Conservation (phyloP, 2,329 filamentous ascomycete species). For the Monosporascus sp. region DNA sequence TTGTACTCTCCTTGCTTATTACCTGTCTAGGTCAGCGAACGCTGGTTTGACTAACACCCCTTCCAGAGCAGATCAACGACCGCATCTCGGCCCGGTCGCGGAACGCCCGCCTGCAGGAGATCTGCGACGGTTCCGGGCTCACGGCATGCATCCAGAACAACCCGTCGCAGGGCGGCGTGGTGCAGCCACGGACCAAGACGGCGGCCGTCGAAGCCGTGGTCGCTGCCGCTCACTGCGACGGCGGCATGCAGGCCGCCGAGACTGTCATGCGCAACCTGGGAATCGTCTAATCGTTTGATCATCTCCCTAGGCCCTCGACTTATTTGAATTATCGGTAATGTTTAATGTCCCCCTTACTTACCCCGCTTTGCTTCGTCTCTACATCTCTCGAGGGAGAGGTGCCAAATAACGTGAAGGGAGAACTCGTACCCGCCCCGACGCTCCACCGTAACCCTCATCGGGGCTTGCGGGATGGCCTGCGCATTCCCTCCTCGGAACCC, state of each 20-base stretch:
- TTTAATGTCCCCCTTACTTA: no score
- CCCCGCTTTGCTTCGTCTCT: no score
- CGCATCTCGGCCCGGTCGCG: not conserved
- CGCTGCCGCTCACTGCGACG: slow-evolving; percentile 7
- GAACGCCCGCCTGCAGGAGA: slow-evolving; percentile 1
- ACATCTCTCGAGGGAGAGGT: no score
- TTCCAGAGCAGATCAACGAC: not conserved
- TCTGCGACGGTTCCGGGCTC: slow-evolving; percentile 6
- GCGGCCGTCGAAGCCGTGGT: slow-evolving; percentile 9
- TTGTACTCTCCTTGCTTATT: not conserved
- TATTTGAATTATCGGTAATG: no score
- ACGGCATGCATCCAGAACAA: slow-evolving; percentile 7
- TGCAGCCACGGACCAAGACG: slow-evolving; percentile 3
- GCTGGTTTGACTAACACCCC: not conserved
- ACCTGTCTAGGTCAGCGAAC: not conserved
- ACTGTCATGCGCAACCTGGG: not conserved
- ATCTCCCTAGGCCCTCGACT: no score
- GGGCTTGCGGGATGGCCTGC: no score
- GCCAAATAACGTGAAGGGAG: no score
- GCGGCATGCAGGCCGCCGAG: slow-evolving; percentile 6
- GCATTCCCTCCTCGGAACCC: no score
- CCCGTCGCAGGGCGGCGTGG: not conserved
- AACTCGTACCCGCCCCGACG: no score
- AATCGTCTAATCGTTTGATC: not conserved
- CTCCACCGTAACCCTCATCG: no score